Conservation (phyloP, 352 stramenopile genomes). For the Phytopythium mirpurense region DNA sequence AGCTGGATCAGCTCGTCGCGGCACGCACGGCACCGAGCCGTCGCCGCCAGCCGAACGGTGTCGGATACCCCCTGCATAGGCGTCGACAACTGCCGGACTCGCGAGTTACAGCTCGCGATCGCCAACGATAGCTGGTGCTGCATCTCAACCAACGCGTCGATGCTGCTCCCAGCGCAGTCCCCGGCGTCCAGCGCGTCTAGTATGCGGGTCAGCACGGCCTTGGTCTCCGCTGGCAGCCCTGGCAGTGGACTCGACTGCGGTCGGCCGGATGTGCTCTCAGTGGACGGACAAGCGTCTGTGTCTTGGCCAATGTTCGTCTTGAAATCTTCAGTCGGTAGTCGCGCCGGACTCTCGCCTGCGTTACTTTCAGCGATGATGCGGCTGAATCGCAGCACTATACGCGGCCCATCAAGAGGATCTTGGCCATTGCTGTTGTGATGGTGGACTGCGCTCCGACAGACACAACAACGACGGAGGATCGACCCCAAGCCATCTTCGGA, state of each 20-base stretch:
- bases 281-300: neutral
- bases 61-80: neutral
- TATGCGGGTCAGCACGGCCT: slow-evolving; percentile 10
- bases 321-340: neutral
- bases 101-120: slow-evolving; percentile 33
- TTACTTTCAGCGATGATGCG: neutral
- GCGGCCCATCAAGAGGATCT: neutral
- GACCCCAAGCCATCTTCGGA: neutral
- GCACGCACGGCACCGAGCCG: slow-evolving; percentile 30
- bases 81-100: slow-evolving; percentile 22
- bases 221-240: slow-evolving; percentile 17
- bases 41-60: slow-evolving; percentile 12
- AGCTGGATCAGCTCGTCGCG: slow-evolving; percentile 40
- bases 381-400: neutral
- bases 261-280: neutral
- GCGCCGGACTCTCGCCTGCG: too few relatives aligned
- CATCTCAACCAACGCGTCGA: slow-evolving; percentile 6
- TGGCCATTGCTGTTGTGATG: neutral
- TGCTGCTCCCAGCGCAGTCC: slow-evolving; percentile 1
- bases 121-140: slow-evolving; percentile 13
- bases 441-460: neutral
- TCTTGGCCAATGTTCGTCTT: neutral
- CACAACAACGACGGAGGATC: neutral
- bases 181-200: slow-evolving; percentile 5
- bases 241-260: slow-evolving; percentile 6